Evolutionary conservation across 441 rosid species (phyloP), one percentile per base, ranked within the genome.

Genomic region (Populus trichocarpa): DNA sequence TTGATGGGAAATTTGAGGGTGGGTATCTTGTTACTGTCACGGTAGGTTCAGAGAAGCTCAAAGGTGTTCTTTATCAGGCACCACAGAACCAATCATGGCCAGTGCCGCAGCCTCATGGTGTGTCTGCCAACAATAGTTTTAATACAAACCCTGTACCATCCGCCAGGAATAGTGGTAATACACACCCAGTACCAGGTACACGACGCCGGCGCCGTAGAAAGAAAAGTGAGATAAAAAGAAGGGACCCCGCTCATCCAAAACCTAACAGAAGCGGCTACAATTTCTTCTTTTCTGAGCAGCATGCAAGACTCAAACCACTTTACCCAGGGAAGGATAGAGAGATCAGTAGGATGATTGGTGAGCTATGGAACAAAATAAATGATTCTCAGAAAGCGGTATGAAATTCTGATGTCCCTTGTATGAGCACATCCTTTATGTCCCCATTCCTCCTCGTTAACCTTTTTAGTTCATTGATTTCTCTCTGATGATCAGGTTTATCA

Each of bases 281-380:
- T 86, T 96, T 96, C 91, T 96, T 93, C 86, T 96, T 96, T 69
- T 92, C 94, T 0, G 99, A 96, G 85, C 98, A 96, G 83, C 97
- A 92, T 12, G 96, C 97, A 2, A 92, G 94, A 79, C 86, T 94
- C 79, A 94, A 92, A 77, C 97, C 96, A 2, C 93, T 94, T 71
- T 85, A 92, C 81, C 98, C 98, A 3, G 98, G 98, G 73, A 94
- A 93, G 81, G 98, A 94, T 80, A 87, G 97, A 78, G 98, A 96
- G 79, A 94, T 94, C 81, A 94, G 98, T 77, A 83, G 89, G 80
- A 93, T 91, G 97, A 96, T 96, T 50, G 99, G 99, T 77, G 98
- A 96, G 81, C 85, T 91, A 13, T 96, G 99, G 99, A 94, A 86
- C 88, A 92, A 89, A 73, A 86, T 93, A 33, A 87, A 80, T 0